Conservation (phyloP, 176 grass and related monocot species). For the Microstegium vimineum region DNA sequence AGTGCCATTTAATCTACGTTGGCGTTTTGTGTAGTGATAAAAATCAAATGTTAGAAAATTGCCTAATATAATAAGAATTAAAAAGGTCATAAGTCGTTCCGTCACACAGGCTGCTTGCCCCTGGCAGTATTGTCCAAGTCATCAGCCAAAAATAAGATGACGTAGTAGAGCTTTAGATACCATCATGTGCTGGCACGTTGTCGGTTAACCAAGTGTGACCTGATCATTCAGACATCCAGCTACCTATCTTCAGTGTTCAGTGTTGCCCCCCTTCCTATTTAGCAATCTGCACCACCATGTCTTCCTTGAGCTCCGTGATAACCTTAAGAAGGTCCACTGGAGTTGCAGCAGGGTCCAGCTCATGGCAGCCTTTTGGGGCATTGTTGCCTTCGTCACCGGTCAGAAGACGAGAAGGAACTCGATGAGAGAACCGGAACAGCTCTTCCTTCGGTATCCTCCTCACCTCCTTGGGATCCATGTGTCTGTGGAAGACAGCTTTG, state of each 20-base stretch:
- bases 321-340: constrained; percentile 87
- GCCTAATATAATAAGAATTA: constrained; percentile 44
- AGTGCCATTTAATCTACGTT: constrained; percentile 32
- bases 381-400: constrained; percentile 76
- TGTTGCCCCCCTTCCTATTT: constrained; percentile 28
- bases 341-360: constrained; percentile 90
- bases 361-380: constrained; percentile 73
- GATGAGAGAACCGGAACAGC: constrained; percentile 90
- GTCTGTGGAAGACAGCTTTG: constrained; percentile 86
- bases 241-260: constrained; percentile 32
- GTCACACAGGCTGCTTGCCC: constrained; percentile 34
- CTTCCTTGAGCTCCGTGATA: constrained; percentile 71
- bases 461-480: constrained; percentile 57
- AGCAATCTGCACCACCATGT: constrained; percentile 18
- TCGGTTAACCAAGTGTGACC: constrained; percentile 3
- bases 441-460: constrained; percentile 75
- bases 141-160: constrained; percentile 48
- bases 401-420: constrained; percentile 72
- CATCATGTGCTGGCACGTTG: constrained; percentile 20
- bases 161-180: constrained; percentile 35
- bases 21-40: constrained; percentile 28
- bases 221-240: constrained; percentile 23
- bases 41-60: constrained; percentile 46
- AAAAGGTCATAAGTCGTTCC: constrained; percentile 29
- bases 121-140: constrained; percentile 58